These are phyloP conservation scores for Annulohypoxylon truncatum DNA, from an alignment of 2,329 filamentous ascomycete genomes.

Conservation along the genomic window DNA sequence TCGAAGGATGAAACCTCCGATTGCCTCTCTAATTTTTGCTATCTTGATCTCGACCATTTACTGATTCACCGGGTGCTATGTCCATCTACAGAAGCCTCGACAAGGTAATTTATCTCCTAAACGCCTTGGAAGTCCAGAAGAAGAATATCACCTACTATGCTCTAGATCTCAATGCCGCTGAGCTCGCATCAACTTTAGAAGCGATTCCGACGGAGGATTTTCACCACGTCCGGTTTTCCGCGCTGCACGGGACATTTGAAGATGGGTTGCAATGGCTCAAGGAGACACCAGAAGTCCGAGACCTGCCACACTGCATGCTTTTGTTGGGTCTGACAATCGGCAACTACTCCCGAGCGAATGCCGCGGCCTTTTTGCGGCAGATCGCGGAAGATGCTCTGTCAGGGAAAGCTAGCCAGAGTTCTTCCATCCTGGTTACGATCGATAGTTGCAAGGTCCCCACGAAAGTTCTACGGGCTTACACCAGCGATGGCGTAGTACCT, in stretches of 20 bases:
- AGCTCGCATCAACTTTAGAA: not conserved
- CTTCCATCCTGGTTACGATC: not conserved
- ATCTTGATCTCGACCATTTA: not conserved
- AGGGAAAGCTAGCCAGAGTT: not conserved
- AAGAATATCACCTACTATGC: conserved; percentile 3
- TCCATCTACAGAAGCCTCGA: not conserved
- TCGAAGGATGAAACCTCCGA: no score
- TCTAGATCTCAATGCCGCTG: conserved; percentile 1
- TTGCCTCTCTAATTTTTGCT: not conserved
- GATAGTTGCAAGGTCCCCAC: not conserved
- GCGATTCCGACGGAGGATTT: conserved; percentile 2
- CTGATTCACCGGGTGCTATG: not conserved
- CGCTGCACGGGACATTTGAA: not conserved
- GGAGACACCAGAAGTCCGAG: not conserved
- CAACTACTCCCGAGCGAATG: not conserved
- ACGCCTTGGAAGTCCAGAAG: not conserved
- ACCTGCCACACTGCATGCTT: not conserved
- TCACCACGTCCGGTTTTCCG: not conserved
- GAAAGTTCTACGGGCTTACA: not conserved
- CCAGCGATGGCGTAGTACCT: not conserved
- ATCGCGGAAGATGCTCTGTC: not conserved
- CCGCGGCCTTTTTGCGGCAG: not conserved
- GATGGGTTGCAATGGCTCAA: not conserved
- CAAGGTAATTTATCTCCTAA: not conserved
- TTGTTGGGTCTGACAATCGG: not conserved